phyloP scores from a whole-genome alignment of 192 early-diverging fungal species.

The Umbelopsis vinacea region DNA sequence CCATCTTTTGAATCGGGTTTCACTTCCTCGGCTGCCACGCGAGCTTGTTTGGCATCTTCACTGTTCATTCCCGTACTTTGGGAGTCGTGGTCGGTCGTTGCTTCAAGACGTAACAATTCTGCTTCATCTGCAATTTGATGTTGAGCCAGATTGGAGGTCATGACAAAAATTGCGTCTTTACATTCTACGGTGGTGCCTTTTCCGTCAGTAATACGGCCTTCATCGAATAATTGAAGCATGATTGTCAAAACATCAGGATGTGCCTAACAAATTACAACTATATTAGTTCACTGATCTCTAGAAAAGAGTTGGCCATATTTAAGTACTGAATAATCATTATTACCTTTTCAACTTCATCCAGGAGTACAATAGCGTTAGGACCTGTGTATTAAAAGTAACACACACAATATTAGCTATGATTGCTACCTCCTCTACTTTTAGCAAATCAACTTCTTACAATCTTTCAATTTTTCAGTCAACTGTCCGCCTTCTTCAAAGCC shows the following conservation, averaged over 20 bases:
- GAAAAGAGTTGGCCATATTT: not conserved
- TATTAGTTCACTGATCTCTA: not conserved
- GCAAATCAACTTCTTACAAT: constrained; percentile 28
- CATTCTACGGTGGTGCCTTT: constrained; percentile 50
- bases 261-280: constrained; percentile 14
- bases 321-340: not conserved
- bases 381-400: not conserved
- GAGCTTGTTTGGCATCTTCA: not conserved
- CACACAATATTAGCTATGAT: not conserved
- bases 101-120: constrained; percentile 44
- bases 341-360: constrained; percentile 54
- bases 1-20: constrained; percentile 28
- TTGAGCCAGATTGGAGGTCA: constrained; percentile 52
- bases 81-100: constrained; percentile 34
- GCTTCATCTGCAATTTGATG: constrained; percentile 54
- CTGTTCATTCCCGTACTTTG: constrained; percentile 28
- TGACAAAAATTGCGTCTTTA: constrained; percentile 52
- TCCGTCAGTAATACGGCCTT: constrained; percentile 50
- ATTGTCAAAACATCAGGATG: constrained; percentile 50
- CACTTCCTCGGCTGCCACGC: not conserved
- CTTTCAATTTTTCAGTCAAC: constrained; percentile 48
- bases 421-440: not conserved
- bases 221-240: constrained; percentile 51
- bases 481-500: constrained; percentile 53
- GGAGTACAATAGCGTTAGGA: constrained; percentile 47